These are phyloP conservation scores for Angophora floribunda DNA, from an alignment of 345 rosid species.

Conservation along the genomic window DNA sequence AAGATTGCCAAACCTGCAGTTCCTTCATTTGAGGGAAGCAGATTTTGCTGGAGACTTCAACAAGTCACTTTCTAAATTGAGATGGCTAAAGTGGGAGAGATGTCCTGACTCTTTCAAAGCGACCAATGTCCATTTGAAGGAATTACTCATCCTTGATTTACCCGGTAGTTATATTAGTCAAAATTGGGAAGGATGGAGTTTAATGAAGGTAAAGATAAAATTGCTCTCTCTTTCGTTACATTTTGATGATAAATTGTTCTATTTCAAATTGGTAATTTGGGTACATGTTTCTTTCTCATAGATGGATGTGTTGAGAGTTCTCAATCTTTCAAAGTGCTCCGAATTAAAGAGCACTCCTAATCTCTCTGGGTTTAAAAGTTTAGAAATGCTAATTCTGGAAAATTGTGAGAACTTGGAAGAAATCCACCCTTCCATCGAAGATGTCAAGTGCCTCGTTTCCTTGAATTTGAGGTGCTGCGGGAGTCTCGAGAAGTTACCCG, in stretches of 20 bases:
- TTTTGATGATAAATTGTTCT: neutral
- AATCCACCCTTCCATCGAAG: neutral
- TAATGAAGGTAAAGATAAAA: neutral
- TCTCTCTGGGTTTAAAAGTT: neutral
- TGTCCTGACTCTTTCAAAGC: neutral
- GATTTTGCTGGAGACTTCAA: rapidly evolving
- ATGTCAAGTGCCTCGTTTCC: neutral
- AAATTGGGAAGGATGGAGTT: neutral
- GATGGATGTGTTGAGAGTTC: neutral
- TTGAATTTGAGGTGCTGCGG: too few relatives aligned
- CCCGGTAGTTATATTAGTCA: neutral
- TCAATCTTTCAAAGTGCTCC: neutral
- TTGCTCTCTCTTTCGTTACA: neutral
- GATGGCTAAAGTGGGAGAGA: neutral
- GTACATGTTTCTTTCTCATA: neutral
- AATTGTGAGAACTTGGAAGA: neutral
- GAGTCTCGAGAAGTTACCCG: too few relatives aligned
- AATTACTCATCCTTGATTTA: neutral
- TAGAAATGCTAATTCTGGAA: neutral
- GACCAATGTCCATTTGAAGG: neutral
- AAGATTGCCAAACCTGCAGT: neutral
- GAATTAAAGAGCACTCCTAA: neutral
- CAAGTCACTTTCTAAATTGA: neutral
- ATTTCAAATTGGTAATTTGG: neutral
- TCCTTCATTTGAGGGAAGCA: neutral